Base-by-base conservation (phyloP, 352 stramenopile species). In the Phytophthora vignae region DNA sequence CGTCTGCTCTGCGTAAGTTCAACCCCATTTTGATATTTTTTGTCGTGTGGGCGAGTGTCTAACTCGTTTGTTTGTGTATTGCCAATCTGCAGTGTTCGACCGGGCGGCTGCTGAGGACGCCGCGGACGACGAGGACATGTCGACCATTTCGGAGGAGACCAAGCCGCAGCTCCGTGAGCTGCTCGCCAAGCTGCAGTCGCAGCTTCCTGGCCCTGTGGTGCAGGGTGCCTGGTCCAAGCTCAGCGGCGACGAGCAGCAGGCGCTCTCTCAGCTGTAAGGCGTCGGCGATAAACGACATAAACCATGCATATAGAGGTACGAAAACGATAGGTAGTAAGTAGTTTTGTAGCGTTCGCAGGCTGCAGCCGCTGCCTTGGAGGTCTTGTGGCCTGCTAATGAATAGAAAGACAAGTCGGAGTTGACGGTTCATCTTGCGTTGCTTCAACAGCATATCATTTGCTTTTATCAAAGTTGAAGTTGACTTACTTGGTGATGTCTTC, bases 161-260 rank as follows among this genome's bases (percentile, higher is more conserved):
- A 90, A 90, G 74, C 55, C 60, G 50, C 79, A 93, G 64, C 74
- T 96, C n/a, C 79, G 82, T 27, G 66, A 71, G 36, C 33, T 94
- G 46, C 72, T 96, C 21, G 77, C 76, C 22, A 88, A 88, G 55
- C 66, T 96, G 67, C 89, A 96, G 75, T 69, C 82, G 59, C 83
- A 92, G 60, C 65, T 94, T 49, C 85, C 89, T 49, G 69, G 74
- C 33, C 58, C 69, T 2, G 84, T 90, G 29, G 78, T 95, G 49
- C 87, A 95, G 62, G 78, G 62, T 7, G 89, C 86, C 12, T 96
- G 87, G 87, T 74, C 79, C 27, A 82, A 83, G 56, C 83, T 96
- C 57, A 90, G 83, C 38, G 76, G 74, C 56, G 79, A 93, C 27
- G 84, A 93, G 62, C 87, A 96, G 71, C 74, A 91, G 48, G 85